These are phyloP conservation scores for Irpex rosettiformis DNA, from an alignment of 1,284 basidiomycete species.

Conservation along the genomic window DNA sequence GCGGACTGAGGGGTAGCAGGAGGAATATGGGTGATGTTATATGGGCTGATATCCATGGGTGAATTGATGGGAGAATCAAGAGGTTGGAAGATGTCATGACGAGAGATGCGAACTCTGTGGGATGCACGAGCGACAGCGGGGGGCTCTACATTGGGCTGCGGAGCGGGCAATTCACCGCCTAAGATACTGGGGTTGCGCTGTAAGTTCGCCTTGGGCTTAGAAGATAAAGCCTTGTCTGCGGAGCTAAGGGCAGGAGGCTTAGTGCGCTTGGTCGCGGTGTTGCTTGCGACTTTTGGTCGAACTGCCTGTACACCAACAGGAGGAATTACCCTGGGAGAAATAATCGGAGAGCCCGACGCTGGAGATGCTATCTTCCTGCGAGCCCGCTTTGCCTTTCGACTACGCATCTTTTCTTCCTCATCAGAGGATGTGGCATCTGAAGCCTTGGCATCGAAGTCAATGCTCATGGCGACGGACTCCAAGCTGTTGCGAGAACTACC, in stretches of 20 bases:
- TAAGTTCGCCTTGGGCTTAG: constrained; percentile 37
- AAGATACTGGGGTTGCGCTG: constrained; percentile 60
- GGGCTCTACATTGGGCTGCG: constrained; percentile 16
- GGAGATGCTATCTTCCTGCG: constrained; percentile 41
- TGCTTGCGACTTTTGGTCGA: constrained; percentile 16
- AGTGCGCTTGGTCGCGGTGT: constrained; percentile 14
- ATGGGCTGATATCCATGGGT: constrained; percentile 12
- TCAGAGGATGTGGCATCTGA: constrained; percentile 57
- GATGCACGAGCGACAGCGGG: constrained; percentile 11
- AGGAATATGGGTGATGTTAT: constrained; percentile 13
- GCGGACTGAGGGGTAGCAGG: constrained; percentile 13
- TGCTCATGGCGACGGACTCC: constrained; percentile 31
- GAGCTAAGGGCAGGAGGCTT: constrained; percentile 6
- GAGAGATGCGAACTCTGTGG: background rate
- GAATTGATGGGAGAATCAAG: constrained; percentile 6
- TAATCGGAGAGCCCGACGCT: constrained; percentile 20
- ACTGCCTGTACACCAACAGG: constrained; percentile 16
- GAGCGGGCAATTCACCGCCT: constrained; percentile 39
- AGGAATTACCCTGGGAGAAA: constrained; percentile 13
- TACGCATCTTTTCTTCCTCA: constrained; percentile 68
- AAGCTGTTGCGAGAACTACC: constrained; percentile 31
- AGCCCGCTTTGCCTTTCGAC: constrained; percentile 58
- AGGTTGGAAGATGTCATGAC: background rate
- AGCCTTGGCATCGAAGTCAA: constrained; percentile 27
- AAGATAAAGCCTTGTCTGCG: constrained; percentile 16